A percentile compares a stretch with the other conserved stretches of the same genome.
Evolutionary conservation across 352 stramenopile species (phyloP).

Genomic region (Aphanomyces stellatus): DNA sequence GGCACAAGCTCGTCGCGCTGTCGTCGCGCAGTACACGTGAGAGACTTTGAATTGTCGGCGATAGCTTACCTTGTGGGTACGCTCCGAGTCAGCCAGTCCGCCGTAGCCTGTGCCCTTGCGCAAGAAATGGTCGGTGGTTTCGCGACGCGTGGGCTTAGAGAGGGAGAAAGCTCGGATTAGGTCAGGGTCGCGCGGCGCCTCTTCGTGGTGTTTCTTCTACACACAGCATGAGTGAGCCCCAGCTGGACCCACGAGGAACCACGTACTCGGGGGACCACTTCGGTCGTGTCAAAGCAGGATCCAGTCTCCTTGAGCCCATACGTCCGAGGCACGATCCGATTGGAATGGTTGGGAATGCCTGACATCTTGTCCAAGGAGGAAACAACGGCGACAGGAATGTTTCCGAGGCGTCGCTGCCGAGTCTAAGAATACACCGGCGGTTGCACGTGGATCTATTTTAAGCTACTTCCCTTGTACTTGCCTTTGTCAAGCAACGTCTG

Average conservation of each 20-base stretch:
- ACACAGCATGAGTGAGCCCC: no score
- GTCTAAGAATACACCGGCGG: no score
- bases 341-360: constrained; percentile 77
- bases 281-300: constrained; percentile 93
- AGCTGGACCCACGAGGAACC: constrained; percentile 19
- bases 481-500: no score
- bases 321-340: constrained; percentile 68
- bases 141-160: constrained; percentile 74
- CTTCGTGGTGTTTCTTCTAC: constrained; percentile 61
- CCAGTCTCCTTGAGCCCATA: constrained; percentile 82
- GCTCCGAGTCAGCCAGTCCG: constrained; percentile 68
- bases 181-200: constrained; percentile 51
- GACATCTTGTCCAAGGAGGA: constrained; percentile 27
- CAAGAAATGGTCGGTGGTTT: constrained; percentile 86
- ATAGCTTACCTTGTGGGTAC: constrained; percentile 30
- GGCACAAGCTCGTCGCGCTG: constrained; percentile 38
- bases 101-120: constrained; percentile 84
- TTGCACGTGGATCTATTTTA: no score
- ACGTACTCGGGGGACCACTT: constrained; percentile 25
- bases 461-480: no score
- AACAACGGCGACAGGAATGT: no score
- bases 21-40: no score
- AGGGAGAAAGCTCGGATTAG: constrained; percentile 86
- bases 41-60: no score
- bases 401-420: no score